Base-by-base conservation (phyloP, 108 stramenopile species). In the Nannochloropsis salina region DNA sequence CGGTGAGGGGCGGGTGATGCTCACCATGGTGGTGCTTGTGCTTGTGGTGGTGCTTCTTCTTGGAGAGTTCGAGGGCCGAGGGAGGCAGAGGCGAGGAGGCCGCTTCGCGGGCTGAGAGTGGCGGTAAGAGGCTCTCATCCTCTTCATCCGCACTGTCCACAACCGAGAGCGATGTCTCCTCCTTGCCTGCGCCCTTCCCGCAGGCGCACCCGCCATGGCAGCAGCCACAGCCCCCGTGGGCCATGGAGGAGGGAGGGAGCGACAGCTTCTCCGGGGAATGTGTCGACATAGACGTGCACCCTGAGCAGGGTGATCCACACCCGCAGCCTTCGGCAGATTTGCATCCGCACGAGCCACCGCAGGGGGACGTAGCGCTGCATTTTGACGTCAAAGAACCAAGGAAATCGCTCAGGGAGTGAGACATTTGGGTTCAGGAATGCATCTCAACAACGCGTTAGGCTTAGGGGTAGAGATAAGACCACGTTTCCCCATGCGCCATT, bases 31-130 rank as follows among this genome's bases (percentile, higher is more conserved):
- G 61, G 61, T 74, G 61, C 20, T 74, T 15, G 61, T 74, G 61
- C 61, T 74, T 74, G 61, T 74, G 61, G 61, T 74, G 61, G 2
- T 74, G 61, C 61, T 74, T 74, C 61, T 74, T 74, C 61, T n/a
- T 15, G 61, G 61, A 15, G 20, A 74, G 61, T n/a, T 74, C 61
- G 20, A 74, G 20, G 2, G n/a, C n/a, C 15, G 61, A 74, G n/a
- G 61, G 61, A 74, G 61, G 61, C 61, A 74, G n/a, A 8, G 61
- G 61, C 61, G 61, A 74, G 61, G 61, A 15, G n/a, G n/a, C 61
- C 61, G 20, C 20, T n/a, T 74, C 61, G n/a, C 4, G 61, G 61
- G 61, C 20, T n/a, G 61, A 74, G 20, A 74, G 4, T n/a, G 61
- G 61, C 61, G 61, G 3, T 74, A 2, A n/a, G 1, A 74, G 20